Evolutionary conservation across 805 yeast species (phyloP), one percentile per base, ranked within the genome.

Genomic region (Kazachstania viticola): DNA sequence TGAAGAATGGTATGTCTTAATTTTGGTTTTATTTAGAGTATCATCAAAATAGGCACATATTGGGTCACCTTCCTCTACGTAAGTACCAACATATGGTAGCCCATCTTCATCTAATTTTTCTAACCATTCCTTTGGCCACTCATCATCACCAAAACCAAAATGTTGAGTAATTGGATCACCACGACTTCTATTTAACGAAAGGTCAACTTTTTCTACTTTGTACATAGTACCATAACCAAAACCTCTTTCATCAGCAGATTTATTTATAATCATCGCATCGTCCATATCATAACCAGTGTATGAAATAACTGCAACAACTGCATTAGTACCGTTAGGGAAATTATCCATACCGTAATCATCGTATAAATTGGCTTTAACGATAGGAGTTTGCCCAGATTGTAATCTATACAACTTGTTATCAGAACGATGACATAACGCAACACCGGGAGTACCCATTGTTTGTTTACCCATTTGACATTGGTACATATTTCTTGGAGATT

Each of bases 391-490:
- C 28, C 98, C 98, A 27, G 82, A 69, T 61, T 91, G 98, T 45
- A 91, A 65, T 48, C 88, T 76, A 62, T 91, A 91, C 38, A 91
- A 64, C 58, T 88, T 91, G 65, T 91, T 91, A 59, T 91, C 98
- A 1, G 95, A 80, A 60, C 98, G 73, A 58, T 85, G 94, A 28
- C 66, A 72, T 33, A 88, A 65, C 0, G 94, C 97, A 41, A 91
- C 95, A 63, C 97, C 97, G 7, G 98, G 98, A 4, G 98, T 91
- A 61, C 98, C 98, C 98, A 91, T 91, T 14, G 98, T 88, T 67
- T 91, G 98, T 65, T 91, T 91, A 74, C 96, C 97, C 98, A 91
- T 91, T 70, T 91, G 98, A 64, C 98, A 91, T 66, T 91, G 98
- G 60, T 91, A 91, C 97, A 91, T 91, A 59, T 91, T 91, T 75